Conservation (phyloP, 2,329 filamentous ascomycete species). For the Stagonosporopsis vannaccii region DNA sequence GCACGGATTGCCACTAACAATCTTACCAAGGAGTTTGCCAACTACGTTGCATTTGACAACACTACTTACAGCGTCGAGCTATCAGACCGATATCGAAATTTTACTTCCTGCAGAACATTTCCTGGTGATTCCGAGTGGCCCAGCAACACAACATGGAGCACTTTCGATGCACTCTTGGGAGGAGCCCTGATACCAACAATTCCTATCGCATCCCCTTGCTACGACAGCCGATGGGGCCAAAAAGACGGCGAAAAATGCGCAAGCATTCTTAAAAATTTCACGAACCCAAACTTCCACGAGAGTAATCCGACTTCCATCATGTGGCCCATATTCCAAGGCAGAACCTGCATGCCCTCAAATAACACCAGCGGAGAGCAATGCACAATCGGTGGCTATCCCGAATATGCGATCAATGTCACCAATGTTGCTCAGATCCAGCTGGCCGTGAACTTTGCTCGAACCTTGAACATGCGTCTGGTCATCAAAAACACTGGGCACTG, state of each 20-base stretch:
- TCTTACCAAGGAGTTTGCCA: not conserved
- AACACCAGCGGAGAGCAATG: slow-evolving; percentile 6
- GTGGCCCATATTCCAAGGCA: slow-evolving; percentile 27
- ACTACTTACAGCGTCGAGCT: not conserved
- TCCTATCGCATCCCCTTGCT: not conserved
- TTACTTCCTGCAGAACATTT: not conserved
- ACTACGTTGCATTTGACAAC: not conserved
- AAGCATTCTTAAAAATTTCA: slow-evolving; percentile 18
- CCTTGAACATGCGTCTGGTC: slow-evolving; percentile 21
- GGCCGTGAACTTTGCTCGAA: slow-evolving; percentile 19
- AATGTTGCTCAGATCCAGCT: slow-evolving; percentile 20
- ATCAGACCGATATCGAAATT: not conserved
- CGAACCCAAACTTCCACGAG: slow-evolving; percentile 14
- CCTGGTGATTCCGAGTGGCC: not conserved
- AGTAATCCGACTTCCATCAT: slow-evolving; percentile 26
- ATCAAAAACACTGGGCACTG: slow-evolving; percentile 27
- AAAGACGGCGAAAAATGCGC: not conserved
- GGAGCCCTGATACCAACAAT: not conserved
- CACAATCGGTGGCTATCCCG: slow-evolving; percentile 12
- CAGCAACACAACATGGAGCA: not conserved
- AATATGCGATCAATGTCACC: slow-evolving; percentile 18
- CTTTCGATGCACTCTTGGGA: not conserved
- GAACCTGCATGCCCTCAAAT: slow-evolving; percentile 23
- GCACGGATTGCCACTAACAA: not conserved
- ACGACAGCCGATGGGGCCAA: not conserved